Base-by-base conservation (phyloP, 495 filamentous ascomycete genomes). In the Thozetella sp. region DNA sequence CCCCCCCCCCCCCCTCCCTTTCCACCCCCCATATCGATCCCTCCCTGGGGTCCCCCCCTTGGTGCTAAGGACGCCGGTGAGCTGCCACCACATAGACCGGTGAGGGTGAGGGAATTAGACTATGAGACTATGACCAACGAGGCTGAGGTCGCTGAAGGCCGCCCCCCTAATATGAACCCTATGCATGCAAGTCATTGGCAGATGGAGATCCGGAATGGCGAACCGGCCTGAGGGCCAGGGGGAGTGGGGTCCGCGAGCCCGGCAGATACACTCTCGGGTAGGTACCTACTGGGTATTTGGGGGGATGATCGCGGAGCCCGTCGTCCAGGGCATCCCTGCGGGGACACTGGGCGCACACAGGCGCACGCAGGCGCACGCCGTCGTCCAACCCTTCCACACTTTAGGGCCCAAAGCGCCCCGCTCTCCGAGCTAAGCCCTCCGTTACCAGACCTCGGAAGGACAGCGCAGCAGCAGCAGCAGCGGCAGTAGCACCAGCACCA, bases 151-250 rank as follows among this genome's bases (percentile, higher is more conserved):
- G 55, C 66, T 53, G 58, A 46, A 24, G 27, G 25, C 20, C 45
- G 48, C 46, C 25, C 25, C 45, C 53, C 50, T 22, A 48, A 48
- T 20, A 20, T 34, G 20, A 48, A 15, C 51, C 45, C 40, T 56
- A 22, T 23, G 43, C 48, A 34, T 62, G 60, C 63, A 66, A 51
- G 56, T 61, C 43, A 61, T 64, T 45, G 43, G 50, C n/a, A 59
- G 34, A 59, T 59, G 50, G 25, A 58, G 51, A 58, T 57, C 22
- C 24, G 17, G 52, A 25, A 45, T 40, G 27, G 43, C 45, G 48
- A 30, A 46, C 59, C 48, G 34, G 54, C 37, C 23, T 46, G 55
- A 55, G 58, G 61, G 54, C 62, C 58, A 20, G 43, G 43, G 43
- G 43, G 6, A 3, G 43, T 10, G n/a, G 9, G 4, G 9, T 3